Conservation (phyloP, 257 asterid genomes). For the Nicotiana noctiflora region DNA sequence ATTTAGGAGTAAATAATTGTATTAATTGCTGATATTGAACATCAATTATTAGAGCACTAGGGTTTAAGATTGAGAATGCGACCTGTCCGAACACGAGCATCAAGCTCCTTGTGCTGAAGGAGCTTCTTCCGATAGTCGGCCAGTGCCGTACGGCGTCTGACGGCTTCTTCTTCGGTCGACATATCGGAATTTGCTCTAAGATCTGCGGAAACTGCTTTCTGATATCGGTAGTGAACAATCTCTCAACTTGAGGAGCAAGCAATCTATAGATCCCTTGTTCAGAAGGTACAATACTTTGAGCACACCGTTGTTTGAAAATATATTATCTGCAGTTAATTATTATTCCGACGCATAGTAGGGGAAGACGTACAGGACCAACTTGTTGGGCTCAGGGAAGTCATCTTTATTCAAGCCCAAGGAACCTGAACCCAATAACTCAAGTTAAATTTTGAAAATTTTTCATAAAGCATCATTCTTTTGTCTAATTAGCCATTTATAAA, state of each 20-base stretch:
- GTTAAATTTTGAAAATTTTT: too few species aligned
- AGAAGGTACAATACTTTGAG: neutral
- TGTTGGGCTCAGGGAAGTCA: too few species aligned
- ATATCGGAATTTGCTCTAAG: neutral
- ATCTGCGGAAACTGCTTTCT: neutral
- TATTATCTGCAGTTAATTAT: neutral
- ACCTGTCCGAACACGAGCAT: slow-evolving; percentile 72
- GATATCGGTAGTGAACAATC: neutral
- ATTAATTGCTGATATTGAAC: neutral
- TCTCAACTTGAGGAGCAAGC: slow-evolving; percentile 5
- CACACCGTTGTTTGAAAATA: neutral
- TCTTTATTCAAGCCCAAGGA: too few species aligned
- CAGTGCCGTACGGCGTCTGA: slow-evolving; percentile 45
- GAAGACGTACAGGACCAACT: too few species aligned
- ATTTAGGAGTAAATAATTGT: neutral
- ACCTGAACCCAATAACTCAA: too few species aligned
- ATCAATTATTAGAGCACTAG: neutral
- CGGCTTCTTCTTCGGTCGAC: slow-evolving; percentile 38
- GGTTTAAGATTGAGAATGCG: slow-evolving; percentile 1
- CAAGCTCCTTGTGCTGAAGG: slow-evolving; percentile 61
- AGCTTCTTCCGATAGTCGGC: slow-evolving; percentile 64
- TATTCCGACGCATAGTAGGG: too few species aligned
- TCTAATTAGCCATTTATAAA: too few species aligned
- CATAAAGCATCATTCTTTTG: too few species aligned
- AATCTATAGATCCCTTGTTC: slow-evolving; percentile 7